phyloP scores from a whole-genome alignment of 306 rosid genomes.

The Pyrus bretschneideri region DNA sequence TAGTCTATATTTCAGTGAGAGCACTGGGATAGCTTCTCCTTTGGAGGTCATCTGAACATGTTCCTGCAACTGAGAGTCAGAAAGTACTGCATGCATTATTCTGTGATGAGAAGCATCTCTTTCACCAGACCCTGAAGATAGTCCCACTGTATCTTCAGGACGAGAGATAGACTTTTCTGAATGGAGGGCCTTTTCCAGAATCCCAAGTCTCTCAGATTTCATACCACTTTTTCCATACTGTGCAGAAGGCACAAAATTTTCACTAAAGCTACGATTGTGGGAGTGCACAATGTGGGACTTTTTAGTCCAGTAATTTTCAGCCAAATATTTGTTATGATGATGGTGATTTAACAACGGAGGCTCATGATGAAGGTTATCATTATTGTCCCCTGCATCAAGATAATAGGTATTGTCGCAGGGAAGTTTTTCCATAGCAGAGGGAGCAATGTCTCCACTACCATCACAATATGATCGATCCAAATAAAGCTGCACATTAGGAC shows the following conservation, averaged over 20 bases:
- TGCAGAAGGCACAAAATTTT: conserved; percentile 36
- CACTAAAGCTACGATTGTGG: conserved; percentile 41
- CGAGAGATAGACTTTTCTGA: conserved; percentile 32
- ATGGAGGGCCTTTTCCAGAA: conserved; percentile 31
- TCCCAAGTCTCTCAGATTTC: conserved; percentile 28
- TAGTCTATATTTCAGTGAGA: conserved; percentile 19
- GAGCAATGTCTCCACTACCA: conserved; percentile 33
- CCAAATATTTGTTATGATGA: conserved; percentile 31
- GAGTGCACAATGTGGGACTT: conserved; percentile 25
- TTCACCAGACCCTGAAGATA: conserved; percentile 25
- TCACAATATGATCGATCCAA: conserved; percentile 31
- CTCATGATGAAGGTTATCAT: conserved; percentile 36
- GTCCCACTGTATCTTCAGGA: conserved; percentile 17
- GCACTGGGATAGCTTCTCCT: conserved; percentile 15
- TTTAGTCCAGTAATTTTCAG: conserved; percentile 31
- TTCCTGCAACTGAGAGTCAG: conserved; percentile 50
- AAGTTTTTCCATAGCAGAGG: conserved; percentile 37
- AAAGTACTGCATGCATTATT: conserved; percentile 39
- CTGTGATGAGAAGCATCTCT: conserved; percentile 31
- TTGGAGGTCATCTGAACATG: conserved; percentile 28
- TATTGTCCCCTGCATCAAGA: conserved; percentile 40
- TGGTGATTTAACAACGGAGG: conserved; percentile 36
- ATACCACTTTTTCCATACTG: conserved; percentile 27
- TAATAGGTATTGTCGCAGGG: conserved; percentile 36
- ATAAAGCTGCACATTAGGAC: conserved; percentile 25